Evolutionary conservation across 1,284 basidiomycete genomes (phyloP).

Genomic region (Malassezia dermatis): DNA sequence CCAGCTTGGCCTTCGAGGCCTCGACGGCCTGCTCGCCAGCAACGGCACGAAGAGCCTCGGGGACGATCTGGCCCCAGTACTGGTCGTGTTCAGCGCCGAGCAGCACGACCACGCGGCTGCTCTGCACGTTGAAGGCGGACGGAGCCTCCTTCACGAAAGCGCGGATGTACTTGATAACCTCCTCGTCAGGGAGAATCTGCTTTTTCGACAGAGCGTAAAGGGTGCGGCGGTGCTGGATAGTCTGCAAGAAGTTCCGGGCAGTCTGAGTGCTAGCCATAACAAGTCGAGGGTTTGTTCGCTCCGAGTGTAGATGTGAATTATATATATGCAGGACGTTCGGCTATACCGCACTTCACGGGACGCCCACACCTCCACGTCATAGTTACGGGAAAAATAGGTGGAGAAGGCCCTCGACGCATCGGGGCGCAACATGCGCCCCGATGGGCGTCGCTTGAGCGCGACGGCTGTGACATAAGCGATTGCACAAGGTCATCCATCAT

Average conservation of each 20-base stretch:
- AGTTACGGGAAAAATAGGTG: not conserved
- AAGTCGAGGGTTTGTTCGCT: not conserved
- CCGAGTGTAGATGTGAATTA: not conserved
- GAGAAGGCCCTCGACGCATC: not conserved
- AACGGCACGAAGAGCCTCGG: conserved; percentile 31
- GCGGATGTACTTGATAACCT: conserved; percentile 49
- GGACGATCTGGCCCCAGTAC: conserved; percentile 49
- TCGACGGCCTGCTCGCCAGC: conserved; percentile 23
- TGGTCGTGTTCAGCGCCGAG: conserved; percentile 49
- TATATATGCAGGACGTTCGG: not conserved
- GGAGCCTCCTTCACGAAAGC: conserved; percentile 50
- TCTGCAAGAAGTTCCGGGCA: conserved; percentile 21
- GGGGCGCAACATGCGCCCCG: not conserved
- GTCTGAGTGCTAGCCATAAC: conserved; percentile 18
- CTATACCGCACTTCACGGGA: not conserved
- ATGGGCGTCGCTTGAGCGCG: too few species aligned
- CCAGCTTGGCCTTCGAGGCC: conserved; percentile 30
- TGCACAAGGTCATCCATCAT: too few species aligned
- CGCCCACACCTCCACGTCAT: not conserved
- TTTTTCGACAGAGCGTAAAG: conserved; percentile 50
- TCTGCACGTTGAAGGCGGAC: conserved; percentile 51
- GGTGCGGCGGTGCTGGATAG: conserved; percentile 46
- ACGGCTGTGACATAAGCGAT: too few species aligned
- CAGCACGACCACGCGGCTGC: conserved; percentile 50
- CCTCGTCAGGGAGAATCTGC: conserved; percentile 45